Percentiles rank a stretch among this genome's conserved stretches.
These are phyloP conservation scores for Sporothrix protearum DNA, from an alignment of 2,329 filamentous ascomycete species.

Conservation along the genomic window DNA sequence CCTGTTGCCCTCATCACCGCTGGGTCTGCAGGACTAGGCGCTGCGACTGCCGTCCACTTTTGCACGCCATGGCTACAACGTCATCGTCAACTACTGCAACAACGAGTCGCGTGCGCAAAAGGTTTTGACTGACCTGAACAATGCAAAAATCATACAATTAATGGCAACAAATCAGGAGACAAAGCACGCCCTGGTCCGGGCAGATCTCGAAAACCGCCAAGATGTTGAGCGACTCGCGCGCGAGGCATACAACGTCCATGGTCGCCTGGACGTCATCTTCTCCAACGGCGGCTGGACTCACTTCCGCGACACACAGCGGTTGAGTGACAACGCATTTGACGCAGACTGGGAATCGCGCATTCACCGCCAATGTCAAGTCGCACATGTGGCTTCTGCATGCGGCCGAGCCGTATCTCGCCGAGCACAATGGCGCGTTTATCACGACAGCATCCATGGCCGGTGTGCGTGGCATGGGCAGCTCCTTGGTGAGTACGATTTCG, in stretches of 20 bases:
- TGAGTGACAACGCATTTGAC: conserved; percentile 54
- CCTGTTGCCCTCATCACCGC: conserved; percentile 47
- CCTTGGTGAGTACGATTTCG: conserved; percentile 46
- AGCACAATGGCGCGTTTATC: conserved; percentile 58
- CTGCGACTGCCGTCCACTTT: conserved; percentile 64
- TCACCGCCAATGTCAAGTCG: conserved; percentile 60
- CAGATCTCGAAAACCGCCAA: conserved; percentile 59
- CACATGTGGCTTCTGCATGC: conserved; percentile 60
- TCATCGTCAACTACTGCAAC: conserved; percentile 70
- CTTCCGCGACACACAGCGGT: conserved; percentile 43
- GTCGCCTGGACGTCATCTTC: conserved; percentile 71
- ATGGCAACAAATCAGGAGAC: conserved; percentile 28
- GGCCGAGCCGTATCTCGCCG: conserved; percentile 51
- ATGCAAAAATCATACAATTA: conserved; percentile 35
- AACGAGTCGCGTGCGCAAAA: conserved; percentile 57
- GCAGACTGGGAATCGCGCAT: conserved; percentile 59
- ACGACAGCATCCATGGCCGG: conserved; percentile 63
- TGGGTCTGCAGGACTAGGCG: conserved; percentile 65
- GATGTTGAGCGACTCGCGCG: conserved; percentile 60
- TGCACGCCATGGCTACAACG: conserved; percentile 62
- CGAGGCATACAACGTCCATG: conserved; percentile 57
- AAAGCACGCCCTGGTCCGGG: conserved; percentile 54
- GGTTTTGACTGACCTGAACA: conserved; percentile 53
- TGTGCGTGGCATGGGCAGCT: conserved; percentile 60
- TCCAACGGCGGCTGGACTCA: conserved; percentile 65